Conservation (phyloP, 345 rosid species). For the Eucalyptus caleyi region DNA sequence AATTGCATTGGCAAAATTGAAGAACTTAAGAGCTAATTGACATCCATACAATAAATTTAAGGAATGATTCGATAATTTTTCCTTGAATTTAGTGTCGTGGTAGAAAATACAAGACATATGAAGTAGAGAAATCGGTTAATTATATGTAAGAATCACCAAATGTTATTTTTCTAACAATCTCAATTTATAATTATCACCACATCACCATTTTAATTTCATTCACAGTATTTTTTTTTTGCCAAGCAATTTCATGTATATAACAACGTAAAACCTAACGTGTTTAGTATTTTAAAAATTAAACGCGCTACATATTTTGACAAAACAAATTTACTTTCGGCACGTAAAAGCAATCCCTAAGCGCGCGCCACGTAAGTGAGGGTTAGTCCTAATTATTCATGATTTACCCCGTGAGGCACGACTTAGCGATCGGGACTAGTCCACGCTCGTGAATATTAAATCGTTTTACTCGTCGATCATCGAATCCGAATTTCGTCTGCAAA, state of each 20-base stretch:
- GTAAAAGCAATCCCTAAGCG: not conserved
- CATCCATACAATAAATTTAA: too few relatives aligned
- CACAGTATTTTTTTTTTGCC: not conserved
- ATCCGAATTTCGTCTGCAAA: not conserved
- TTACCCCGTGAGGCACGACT: not conserved
- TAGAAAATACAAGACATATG: not conserved
- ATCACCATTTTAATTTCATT: not conserved
- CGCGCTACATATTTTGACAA: not conserved
- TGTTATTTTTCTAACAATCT: too few relatives aligned
- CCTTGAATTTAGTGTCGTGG: accelerated
- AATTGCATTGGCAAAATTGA: not conserved
- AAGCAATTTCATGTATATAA: not conserved
- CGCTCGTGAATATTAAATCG: not conserved
- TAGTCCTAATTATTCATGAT: not conserved
- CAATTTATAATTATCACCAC: not conserved
- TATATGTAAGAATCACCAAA: accelerated
- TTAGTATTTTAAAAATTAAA: not conserved
- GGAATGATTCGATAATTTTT: too few relatives aligned
- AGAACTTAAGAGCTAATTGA: not conserved
- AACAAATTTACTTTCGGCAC: not conserved
- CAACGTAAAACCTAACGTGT: not conserved
- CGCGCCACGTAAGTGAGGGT: not conserved
- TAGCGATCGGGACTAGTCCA: not conserved
- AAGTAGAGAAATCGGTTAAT: not conserved
- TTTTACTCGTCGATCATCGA: too few relatives aligned